Conservation (phyloP, 495 filamentous ascomycete species). For the Trichoderma asperelloides region DNA sequence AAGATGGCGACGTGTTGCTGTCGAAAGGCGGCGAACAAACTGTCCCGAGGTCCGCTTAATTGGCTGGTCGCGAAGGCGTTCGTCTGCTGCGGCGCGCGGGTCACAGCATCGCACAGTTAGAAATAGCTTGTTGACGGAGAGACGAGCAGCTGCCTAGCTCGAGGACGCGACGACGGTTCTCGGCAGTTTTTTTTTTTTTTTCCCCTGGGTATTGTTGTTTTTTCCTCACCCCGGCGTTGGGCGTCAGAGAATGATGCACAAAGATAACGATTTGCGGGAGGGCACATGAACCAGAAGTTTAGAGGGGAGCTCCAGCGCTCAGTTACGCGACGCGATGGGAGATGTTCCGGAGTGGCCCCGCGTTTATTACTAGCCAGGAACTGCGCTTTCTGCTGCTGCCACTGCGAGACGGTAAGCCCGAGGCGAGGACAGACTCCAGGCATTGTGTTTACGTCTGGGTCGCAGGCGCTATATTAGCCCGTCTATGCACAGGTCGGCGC, state of each 20-base stretch:
- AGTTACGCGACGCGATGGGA: conserved; percentile 7
- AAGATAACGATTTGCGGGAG: neutral
- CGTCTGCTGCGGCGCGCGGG: conserved; percentile 5
- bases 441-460: no score
- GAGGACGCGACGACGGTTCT: neutral
- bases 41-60: neutral
- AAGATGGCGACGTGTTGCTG: neutral
- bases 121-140: neutral
- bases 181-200: neutral
- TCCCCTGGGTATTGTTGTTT: neutral
- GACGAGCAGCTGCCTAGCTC: neutral
- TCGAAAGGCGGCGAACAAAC: conserved; percentile 1
- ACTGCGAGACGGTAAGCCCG: no score
- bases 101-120: conserved; percentile 1
- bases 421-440: no score
- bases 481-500: no score
- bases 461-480: no score
- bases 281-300: neutral
- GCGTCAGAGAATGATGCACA: neutral
- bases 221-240: neutral
- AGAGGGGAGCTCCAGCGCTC: conserved; percentile 4
- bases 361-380: neutral
- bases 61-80: conserved; percentile 3
- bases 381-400: no score
- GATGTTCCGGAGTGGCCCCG: conserved; percentile 6